Evolutionary conservation across 768 basidiomycete genomes (phyloP).

Genomic region (Astraeus odoratus): DNA sequence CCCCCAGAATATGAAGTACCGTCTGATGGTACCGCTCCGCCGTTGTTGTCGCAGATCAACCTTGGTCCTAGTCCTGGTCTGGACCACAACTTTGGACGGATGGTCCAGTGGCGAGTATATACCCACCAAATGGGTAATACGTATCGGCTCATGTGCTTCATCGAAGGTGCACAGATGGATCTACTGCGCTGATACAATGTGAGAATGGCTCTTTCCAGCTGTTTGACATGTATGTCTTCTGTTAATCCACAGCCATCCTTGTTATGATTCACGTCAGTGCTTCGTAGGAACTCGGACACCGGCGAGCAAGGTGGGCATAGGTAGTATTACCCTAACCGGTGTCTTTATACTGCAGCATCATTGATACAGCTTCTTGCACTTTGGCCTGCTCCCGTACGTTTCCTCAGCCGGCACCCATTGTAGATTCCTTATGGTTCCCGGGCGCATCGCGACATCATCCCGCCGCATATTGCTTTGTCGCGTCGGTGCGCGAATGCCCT

Average conservation of each 20-base stretch:
- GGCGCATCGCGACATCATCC: slow-evolving; percentile 52
- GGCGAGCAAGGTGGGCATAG: slow-evolving; percentile 1
- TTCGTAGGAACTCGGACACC: background rate
- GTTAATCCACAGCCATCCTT: background rate
- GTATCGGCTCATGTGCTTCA: background rate
- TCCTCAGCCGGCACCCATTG: slow-evolving; percentile 59
- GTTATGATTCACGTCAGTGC: background rate
- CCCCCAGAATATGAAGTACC: slow-evolving; percentile 27
- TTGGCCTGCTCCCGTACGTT: slow-evolving; percentile 24
- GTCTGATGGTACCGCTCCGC: slow-evolving; percentile 4
- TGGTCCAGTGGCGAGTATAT: slow-evolving; percentile 44
- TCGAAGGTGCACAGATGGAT: slow-evolving; percentile 70
- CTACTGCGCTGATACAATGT: slow-evolving; percentile 56
- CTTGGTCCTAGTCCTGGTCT: slow-evolving; percentile 19
- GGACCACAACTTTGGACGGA: slow-evolving; percentile 44
- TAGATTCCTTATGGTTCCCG: slow-evolving; percentile 85
- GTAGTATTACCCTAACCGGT: background rate
- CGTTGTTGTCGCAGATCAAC: slow-evolving; percentile 6
- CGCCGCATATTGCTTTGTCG: slow-evolving; percentile 73
- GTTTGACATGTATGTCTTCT: slow-evolving; percentile 36
- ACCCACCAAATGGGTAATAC: background rate
- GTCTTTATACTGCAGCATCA: background rate
- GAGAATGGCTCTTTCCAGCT: slow-evolving; percentile 64
- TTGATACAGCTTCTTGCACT: background rate
- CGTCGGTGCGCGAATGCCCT: slow-evolving; percentile 79